A percentile compares a stretch with the other conserved stretches of the same genome.
Evolutionary conservation across 257 asterid genomes (phyloP).

Genomic region (Gentiana dahurica): DNA sequence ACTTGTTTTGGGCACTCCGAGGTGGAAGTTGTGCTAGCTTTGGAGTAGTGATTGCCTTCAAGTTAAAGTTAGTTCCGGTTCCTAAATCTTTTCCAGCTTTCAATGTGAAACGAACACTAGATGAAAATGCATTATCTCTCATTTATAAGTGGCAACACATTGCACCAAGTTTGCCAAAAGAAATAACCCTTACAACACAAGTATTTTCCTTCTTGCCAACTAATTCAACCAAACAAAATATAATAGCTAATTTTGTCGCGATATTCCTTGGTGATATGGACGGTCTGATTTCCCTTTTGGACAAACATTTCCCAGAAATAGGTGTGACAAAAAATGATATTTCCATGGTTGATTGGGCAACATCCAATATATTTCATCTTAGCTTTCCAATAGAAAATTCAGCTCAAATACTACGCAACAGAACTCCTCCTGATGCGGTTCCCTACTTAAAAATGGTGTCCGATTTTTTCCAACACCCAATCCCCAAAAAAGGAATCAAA

Average conservation of each 20-base stretch:
- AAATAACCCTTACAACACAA: slow-evolving; percentile 28
- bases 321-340: slow-evolving; percentile 19
- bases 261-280: slow-evolving; percentile 25
- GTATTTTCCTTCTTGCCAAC: slow-evolving; percentile 9
- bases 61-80: slow-evolving; percentile 29
- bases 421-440: slow-evolving; percentile 22
- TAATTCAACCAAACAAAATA: not conserved
- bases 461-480: slow-evolving; percentile 26
- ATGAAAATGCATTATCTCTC: slow-evolving; percentile 14
- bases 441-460: slow-evolving; percentile 38
- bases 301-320: slow-evolving; percentile 26
- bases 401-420: slow-evolving; percentile 1
- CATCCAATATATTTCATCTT: slow-evolving; percentile 26
- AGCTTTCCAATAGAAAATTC: slow-evolving; percentile 15
- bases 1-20: slow-evolving; percentile 45
- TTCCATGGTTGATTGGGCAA: slow-evolving; percentile 29
- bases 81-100: slow-evolving; percentile 35
- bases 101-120: slow-evolving; percentile 12
- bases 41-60: slow-evolving; percentile 40
- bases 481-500: slow-evolving; percentile 19
- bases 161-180: slow-evolving; percentile 21
- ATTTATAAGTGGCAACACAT: slow-evolving; percentile 30
- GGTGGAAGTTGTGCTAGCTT: slow-evolving; percentile 62
- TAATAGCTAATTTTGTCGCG: slow-evolving; percentile 18
- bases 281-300: slow-evolving; percentile 12